Conservation (phyloP, 345 rosid genomes). For the Eucalyptus erythrocorys region DNA sequence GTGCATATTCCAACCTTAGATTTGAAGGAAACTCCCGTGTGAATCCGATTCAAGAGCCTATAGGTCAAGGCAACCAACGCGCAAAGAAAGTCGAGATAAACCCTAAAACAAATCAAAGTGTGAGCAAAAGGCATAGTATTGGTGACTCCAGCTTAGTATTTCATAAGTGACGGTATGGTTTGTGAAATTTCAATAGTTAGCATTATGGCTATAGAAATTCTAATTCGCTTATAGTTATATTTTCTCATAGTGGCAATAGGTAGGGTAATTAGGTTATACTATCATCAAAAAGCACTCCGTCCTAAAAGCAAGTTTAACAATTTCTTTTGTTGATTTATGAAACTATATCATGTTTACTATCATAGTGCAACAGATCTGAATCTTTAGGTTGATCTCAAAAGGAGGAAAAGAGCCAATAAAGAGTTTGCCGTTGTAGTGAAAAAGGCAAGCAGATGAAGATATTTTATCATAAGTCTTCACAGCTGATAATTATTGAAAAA, state of each 20-base stretch:
- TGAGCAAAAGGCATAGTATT: rapidly evolving
- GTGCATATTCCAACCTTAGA: rapidly evolving
- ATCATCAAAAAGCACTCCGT: rapidly evolving
- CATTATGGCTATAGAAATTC: not conserved
- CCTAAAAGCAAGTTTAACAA: not conserved
- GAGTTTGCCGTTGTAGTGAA: rapidly evolving
- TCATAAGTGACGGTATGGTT: not conserved
- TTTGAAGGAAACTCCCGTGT: not conserved
- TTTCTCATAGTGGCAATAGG: not conserved
- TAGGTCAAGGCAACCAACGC: rapidly evolving
- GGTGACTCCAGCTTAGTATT: not conserved
- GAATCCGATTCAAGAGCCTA: not conserved
- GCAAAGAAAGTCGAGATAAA: rapidly evolving
- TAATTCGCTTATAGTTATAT: rapidly evolving
- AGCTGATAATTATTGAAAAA: rapidly evolving
- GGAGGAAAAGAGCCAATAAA: rapidly evolving
- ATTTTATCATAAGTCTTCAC: not conserved
- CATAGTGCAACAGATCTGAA: rapidly evolving
- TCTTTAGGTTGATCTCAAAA: rapidly evolving
- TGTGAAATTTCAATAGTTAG: rapidly evolving
- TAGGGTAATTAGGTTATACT: not conserved
- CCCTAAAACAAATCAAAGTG: rapidly evolving
- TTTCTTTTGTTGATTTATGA: rapidly evolving
- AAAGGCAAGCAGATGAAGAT: rapidly evolving
- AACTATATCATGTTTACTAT: not conserved